These are phyloP conservation scores for Castanospermum australe DNA, from an alignment of 306 rosid species.

Conservation along the genomic window DNA sequence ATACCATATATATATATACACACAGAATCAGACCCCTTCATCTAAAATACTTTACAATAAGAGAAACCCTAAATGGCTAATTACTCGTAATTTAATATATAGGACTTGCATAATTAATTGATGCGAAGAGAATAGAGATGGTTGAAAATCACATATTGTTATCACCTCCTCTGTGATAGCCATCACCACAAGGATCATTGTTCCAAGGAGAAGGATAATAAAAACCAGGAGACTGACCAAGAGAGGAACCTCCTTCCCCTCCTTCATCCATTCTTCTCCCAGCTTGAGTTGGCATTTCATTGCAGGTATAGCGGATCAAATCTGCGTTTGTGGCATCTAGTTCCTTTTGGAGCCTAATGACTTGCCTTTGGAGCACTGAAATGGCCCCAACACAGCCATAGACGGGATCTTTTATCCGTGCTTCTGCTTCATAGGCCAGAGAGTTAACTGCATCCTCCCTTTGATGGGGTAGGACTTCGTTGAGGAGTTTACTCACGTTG, in stretches of 20 bases:
- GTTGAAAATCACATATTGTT: conserved; percentile 22
- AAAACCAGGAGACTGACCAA: conserved; percentile 31
- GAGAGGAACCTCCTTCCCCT: conserved; percentile 32
- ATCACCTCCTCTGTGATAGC: conserved; percentile 38
- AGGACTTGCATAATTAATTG: neutral
- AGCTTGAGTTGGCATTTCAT: conserved; percentile 27
- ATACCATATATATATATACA: neutral
- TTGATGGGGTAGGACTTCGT: conserved; percentile 78
- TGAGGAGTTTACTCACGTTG: conserved; percentile 79
- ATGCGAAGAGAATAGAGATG: neutral
- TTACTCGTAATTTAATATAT: neutral
- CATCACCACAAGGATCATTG: conserved; percentile 37
- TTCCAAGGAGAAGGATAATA: conserved; percentile 41
- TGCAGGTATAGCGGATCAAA: conserved; percentile 56
- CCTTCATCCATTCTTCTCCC: conserved; percentile 28
- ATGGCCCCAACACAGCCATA: conserved; percentile 92
- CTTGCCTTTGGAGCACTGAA: conserved; percentile 79
- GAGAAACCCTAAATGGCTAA: conserved; percentile 24
- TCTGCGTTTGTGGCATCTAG: conserved; percentile 82
- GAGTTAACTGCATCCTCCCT: conserved; percentile 90
- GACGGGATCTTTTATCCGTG: conserved; percentile 85
- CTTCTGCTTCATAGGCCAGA: conserved; percentile 92
- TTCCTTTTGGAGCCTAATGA: conserved; percentile 79
- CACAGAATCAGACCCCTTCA: neutral
- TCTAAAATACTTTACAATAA: conserved; percentile 5